These are phyloP conservation scores for Candida fluviatilis DNA, from an alignment of 805 yeast species.

Conservation along the genomic window DNA sequence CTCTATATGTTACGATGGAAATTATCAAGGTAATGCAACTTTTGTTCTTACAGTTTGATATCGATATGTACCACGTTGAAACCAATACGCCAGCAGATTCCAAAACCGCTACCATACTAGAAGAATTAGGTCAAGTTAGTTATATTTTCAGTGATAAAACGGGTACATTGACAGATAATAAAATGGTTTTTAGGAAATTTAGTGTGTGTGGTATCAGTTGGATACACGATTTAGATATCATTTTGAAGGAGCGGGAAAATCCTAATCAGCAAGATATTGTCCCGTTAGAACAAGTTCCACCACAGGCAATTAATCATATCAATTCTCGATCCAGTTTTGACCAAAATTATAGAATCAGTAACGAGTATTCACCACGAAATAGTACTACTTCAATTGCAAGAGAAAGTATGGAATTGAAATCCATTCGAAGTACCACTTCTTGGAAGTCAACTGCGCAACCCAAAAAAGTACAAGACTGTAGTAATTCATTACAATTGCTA, in stretches of 20 bases:
- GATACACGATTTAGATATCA: conserved; percentile 69
- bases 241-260: conserved; percentile 11
- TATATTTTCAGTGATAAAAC: conserved; percentile 95
- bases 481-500: conserved; percentile 59
- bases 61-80: conserved; percentile 87
- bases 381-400: conserved; percentile 33
- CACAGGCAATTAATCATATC: conserved; percentile 2
- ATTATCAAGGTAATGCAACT: conserved; percentile 87
- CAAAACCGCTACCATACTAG: conserved; percentile 90
- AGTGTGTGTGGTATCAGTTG: conserved; percentile 86
- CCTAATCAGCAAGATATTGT: conserved; percentile 7
- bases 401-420: conserved; percentile 26
- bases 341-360: neutral
- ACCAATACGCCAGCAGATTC: conserved; percentile 92
- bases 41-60: conserved; percentile 76
- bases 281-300: conserved; percentile 6
- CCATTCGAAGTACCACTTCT: conserved; percentile 13
- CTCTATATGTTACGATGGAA: conserved; percentile 95
- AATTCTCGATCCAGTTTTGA: neutral
- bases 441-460: conserved; percentile 54
- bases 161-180: conserved; percentile 92
- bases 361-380: conserved; percentile 13
- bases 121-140: conserved; percentile 95
- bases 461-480: conserved; percentile 34
- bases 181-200: conserved; percentile 87